phyloP scores from a whole-genome alignment of 768 basidiomycete genomes.

The Mycena indigotica region DNA sequence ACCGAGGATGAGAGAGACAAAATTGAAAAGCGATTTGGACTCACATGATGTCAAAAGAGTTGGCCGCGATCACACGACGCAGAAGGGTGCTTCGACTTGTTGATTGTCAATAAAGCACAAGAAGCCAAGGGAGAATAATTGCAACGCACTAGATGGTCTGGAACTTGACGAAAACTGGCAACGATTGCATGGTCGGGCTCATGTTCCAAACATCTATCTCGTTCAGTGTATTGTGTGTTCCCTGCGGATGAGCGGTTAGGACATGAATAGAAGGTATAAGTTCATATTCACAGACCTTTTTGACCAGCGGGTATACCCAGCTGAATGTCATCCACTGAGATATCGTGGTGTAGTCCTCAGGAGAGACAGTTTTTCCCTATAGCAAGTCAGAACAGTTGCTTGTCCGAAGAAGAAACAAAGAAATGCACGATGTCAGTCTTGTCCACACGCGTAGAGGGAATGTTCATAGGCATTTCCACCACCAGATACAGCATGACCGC shows the following conservation, averaged over 20 bases:
- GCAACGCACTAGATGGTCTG: constrained; percentile 7
- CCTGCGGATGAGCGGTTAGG: too few relatives aligned
- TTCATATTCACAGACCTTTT: constrained; percentile 36
- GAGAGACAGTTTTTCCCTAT: constrained; percentile 25
- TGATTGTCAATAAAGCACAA: background rate
- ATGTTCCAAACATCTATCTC: constrained; percentile 75
- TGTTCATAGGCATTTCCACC: constrained; percentile 63
- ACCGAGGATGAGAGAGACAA: background rate
- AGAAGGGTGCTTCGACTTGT: constrained; percentile 43
- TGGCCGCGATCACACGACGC: constrained; percentile 44
- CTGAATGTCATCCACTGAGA: constrained; percentile 71
- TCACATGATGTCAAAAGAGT: constrained; percentile 50
- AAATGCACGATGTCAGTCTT: constrained; percentile 56
- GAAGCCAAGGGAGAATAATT: background rate
- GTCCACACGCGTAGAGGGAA: constrained; percentile 56
- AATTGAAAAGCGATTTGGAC: constrained; percentile 12
- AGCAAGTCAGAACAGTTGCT: too few relatives aligned
- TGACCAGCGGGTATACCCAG: constrained; percentile 70
- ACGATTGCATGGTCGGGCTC: constrained; percentile 68
- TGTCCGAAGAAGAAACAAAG: too few relatives aligned
- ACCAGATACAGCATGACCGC: constrained; percentile 47
- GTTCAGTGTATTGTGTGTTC: constrained; percentile 54
- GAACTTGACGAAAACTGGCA: constrained; percentile 61
- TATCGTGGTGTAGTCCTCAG: constrained; percentile 76
- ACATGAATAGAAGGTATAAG: background rate